phyloP scores from a whole-genome alignment of 768 basidiomycete genomes.

The Mycena haematopus region DNA sequence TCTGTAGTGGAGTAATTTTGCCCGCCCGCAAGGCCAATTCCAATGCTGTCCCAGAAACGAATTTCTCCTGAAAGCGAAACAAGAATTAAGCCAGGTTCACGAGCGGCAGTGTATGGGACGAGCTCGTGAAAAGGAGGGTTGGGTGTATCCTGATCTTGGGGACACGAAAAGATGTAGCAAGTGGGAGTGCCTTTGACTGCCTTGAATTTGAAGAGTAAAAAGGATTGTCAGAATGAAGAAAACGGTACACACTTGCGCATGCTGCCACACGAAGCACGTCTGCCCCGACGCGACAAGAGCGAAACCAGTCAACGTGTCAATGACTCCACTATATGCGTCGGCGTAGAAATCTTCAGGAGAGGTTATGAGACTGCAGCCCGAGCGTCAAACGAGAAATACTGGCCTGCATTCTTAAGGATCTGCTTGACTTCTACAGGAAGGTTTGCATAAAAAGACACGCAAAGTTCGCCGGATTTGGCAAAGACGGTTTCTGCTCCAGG shows the following conservation, averaged over 20 bases:
- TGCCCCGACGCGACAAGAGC: constrained; percentile 72
- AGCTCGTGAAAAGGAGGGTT: constrained; percentile 64
- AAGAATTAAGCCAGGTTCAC: constrained; percentile 89
- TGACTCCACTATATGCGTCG: constrained; percentile 71
- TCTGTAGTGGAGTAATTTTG: constrained; percentile 62
- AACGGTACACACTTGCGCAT: constrained; percentile 60
- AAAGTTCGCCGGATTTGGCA: constrained; percentile 76
- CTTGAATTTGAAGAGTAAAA: constrained; percentile 35
- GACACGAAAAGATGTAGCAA: constrained; percentile 84
- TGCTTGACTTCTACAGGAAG: constrained; percentile 80
- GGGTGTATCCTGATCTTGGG: constrained; percentile 48
- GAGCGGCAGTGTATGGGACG: constrained; percentile 66
- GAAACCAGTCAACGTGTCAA: constrained; percentile 76
- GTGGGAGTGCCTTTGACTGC: constrained; percentile 76
- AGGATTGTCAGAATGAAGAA: neutral
- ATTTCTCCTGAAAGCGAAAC: constrained; percentile 73
- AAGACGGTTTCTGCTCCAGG: constrained; percentile 54
- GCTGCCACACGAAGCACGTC: constrained; percentile 87
- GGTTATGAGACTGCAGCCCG: constrained; percentile 9
- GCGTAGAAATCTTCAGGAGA: constrained; percentile 64
- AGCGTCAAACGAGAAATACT: constrained; percentile 28
- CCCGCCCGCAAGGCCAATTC: constrained; percentile 82
- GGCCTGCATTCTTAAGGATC: constrained; percentile 71
- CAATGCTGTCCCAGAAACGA: constrained; percentile 89
- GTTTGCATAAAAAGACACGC: constrained; percentile 69